Evolutionary conservation across 2,329 filamentous ascomycete genomes (phyloP).

Genomic region (Cytospora chrysosperma): DNA sequence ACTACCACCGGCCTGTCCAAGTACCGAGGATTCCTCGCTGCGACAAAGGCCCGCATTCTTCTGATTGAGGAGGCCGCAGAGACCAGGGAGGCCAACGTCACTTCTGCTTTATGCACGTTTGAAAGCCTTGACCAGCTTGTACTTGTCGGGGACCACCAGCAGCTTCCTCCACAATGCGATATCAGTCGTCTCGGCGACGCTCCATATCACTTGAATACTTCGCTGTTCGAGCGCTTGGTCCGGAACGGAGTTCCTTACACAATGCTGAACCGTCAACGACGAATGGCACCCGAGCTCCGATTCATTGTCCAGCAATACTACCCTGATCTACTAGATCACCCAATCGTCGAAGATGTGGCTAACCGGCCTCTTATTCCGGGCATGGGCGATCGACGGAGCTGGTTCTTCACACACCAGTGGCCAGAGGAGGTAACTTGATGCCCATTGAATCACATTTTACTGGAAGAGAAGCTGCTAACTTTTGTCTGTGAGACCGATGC

Average conservation of each 20-base stretch:
- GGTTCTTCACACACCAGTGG: slow-evolving; percentile 54
- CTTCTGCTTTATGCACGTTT: slow-evolving; percentile 46
- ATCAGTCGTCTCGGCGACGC: slow-evolving; percentile 55
- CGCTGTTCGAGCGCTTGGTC: slow-evolving; percentile 79
- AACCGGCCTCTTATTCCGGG: slow-evolving; percentile 44
- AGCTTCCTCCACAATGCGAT: slow-evolving; percentile 69
- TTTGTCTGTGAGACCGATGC: slow-evolving; percentile 45
- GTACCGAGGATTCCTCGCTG: slow-evolving; percentile 68
- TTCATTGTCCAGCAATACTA: slow-evolving; percentile 49
- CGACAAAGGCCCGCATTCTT: slow-evolving; percentile 64
- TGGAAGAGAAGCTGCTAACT: background rate
- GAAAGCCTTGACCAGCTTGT: slow-evolving; percentile 53
- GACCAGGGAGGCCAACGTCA: slow-evolving; percentile 63
- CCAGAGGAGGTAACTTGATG: slow-evolving; percentile 46
- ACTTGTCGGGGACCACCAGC: slow-evolving; percentile 75
- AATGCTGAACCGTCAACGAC: slow-evolving; percentile 66
- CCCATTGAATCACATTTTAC: background rate
- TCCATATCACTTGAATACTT: slow-evolving; percentile 69
- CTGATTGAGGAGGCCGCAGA: slow-evolving; percentile 82
- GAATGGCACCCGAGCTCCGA: slow-evolving; percentile 50
- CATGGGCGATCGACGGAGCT: slow-evolving; percentile 39
- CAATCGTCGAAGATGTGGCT: slow-evolving; percentile 35
- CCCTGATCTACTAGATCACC: slow-evolving; percentile 44
- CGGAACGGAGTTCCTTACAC: slow-evolving; percentile 61
- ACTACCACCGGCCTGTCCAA: slow-evolving; percentile 83